Conservation (phyloP, 2,329 filamentous ascomycete species). For the Podosphaera fusca region DNA sequence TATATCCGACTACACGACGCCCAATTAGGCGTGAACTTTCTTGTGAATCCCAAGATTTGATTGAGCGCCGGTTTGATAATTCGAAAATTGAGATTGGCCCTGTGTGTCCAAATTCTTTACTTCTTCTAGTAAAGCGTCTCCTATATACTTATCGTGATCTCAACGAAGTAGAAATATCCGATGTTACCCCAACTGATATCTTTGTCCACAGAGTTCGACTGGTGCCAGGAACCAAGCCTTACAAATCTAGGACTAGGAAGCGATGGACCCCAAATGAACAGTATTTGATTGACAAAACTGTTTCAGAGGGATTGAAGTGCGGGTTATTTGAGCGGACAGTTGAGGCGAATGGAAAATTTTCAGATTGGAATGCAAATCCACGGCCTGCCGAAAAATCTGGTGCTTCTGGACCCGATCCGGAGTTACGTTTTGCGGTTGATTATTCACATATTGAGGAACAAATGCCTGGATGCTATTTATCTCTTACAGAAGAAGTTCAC, state of each 20-base stretch:
- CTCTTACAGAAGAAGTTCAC: neutral
- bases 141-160: too few species aligned
- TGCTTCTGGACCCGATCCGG: neutral
- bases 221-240: neutral
- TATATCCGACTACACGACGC: neutral
- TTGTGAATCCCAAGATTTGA: neutral
- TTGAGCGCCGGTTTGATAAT: neutral
- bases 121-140: too few species aligned
- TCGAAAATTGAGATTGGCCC: too few species aligned
- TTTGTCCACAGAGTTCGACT: neutral
- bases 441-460: neutral
- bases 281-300: neutral
- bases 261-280: neutral
- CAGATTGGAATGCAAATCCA: neutral
- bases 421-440: neutral
- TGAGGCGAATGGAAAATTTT: too few species aligned
- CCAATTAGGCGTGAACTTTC: neutral
- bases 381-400: neutral
- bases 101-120: too few species aligned
- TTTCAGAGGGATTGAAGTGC: too few species aligned
- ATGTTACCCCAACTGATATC: too few species aligned
- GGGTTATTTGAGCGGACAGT: too few species aligned
- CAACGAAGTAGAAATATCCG: too few species aligned
- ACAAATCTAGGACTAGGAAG: neutral
- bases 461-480: neutral